Evolutionary conservation across 1,139 yeast species (phyloP), one percentile per base, ranked within the genome.

Genomic region (Arxiozyma slooffiae): DNA sequence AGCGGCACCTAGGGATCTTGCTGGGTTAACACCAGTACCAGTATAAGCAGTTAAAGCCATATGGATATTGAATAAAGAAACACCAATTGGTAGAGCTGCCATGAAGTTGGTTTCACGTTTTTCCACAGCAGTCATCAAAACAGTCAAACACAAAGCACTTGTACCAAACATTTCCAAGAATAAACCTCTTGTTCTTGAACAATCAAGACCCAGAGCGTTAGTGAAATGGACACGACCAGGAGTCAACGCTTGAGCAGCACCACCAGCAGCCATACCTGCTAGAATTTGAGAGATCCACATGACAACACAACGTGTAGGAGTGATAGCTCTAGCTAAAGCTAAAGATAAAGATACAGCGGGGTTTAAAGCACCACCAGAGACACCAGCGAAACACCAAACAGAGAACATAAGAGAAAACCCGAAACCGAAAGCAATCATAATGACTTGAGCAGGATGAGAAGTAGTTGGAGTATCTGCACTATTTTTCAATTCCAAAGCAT

Each of bases 211-310:
- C 55, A 86, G 72, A 49, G 77, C 75, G 62, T 88, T 87, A 57
- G 87, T 78, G 62, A 86, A 88, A 21, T 79, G 74, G 61, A 87
- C 74, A 44, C 76, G 75, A 55, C 96, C 96, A 43, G 96, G 96
- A 38, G 94, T 84, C 83, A 87, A 78, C 48, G 89, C 95, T 57
- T 79, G 72, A 48, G 90, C 95, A 46, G 89, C 92, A 67, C 88
- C 96, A 53, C 95, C 95, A 53, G 96, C 96, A 60, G 89, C 88
- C 82, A 88, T 83, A 69, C 95, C 95, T 49, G 84, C 96, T 66
- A 86, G 69, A 62, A 87, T 68, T 72, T 88, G 95, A 45, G 90
- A 63, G 51, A 81, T 49, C 69, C 79, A 70, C 81, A 84, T 79
- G 51, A 85, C 67, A 41, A 72, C 68, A 58, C 86, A 92, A 67